Base-by-base conservation (phyloP, 2,329 filamentous ascomycete genomes). In the Botrytis galanthina region DNA sequence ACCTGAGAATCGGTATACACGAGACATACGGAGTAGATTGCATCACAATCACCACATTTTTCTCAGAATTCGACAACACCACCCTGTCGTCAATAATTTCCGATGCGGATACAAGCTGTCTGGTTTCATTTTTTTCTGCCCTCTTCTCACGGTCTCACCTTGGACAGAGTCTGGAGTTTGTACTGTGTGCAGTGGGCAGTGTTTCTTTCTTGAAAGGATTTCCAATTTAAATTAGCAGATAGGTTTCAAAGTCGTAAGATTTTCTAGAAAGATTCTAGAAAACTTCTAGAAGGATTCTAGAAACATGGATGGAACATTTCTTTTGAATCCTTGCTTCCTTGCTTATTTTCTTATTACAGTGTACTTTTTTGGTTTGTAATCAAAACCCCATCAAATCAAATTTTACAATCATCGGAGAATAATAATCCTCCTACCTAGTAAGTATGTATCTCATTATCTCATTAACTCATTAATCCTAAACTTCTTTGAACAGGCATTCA, bases 1-100 rank as follows among this genome's bases (percentile, higher is more conserved):
- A 18, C 63, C 44, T 66, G 26, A 46, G 26, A 14, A 32, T 35
- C 42, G 62, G n/a, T 46, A 64, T 9, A 64, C 62, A 66, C 63
- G n/a, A 66, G 63, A 66, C 62, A 48, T 26, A 46, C 51, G n/a
- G n/a, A 57, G 51, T 18, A 57, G n/a, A 48, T 37, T 51, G 29
- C 29, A 66, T 51, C 44, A 48, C 44, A 22, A 46, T 46, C 32
- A 26, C 16, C 26, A 39, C 35, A 16, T 37, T 39, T n/a, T 42
- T 39, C 35, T 22, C 64, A 22, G 22, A 46, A n/a, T 32, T 29
- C 44, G 35, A 54, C 46, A 54, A 29, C 39, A 63, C 32, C 32
- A 46, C 64, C 64, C 46, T 67, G 46, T 54, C 54, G 2, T 20
- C 26, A 29, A 68, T 57, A 68, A 54, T 68, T 22, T 68, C 66